Percentiles rank a stretch among this genome's conserved stretches.
Evolutionary conservation across 495 filamentous ascomycete species (phyloP).

Genomic region (Penicillium herquei): DNA sequence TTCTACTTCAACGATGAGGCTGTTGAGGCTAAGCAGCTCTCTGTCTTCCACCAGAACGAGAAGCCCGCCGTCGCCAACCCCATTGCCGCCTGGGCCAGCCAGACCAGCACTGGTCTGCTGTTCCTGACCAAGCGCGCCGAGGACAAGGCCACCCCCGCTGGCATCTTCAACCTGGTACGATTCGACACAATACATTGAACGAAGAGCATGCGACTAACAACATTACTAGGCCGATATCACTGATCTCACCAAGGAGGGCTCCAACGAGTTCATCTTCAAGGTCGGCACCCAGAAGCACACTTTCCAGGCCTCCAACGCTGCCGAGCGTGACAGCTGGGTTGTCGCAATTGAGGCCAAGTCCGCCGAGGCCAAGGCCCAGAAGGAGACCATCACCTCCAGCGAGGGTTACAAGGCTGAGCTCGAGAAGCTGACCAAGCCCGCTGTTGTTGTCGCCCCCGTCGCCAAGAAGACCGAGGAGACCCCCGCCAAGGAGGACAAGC

Average conservation of each 20-base stretch:
- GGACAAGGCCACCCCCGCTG: constrained; percentile 75
- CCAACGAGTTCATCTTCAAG: constrained; percentile 80
- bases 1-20: constrained; percentile 93
- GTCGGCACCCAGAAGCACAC: constrained; percentile 82
- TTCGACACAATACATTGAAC: background rate
- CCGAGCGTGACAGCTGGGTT: constrained; percentile 91
- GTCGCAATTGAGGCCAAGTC: constrained; percentile 72
- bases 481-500: constrained; percentile 28
- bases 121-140: constrained; percentile 86
- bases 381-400: constrained; percentile 62
- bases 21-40: constrained; percentile 69
- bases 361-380: constrained; percentile 72
- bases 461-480: constrained; percentile 48
- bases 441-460: constrained; percentile 25
- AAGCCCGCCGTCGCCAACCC: constrained; percentile 76
- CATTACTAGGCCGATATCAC: constrained; percentile 70
- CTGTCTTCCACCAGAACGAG: constrained; percentile 77
- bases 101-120: constrained; percentile 94
- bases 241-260: constrained; percentile 70
- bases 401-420: constrained; percentile 78
- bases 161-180: constrained; percentile 82
- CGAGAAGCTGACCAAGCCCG: constrained; percentile 59
- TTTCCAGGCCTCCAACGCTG: constrained; percentile 70
- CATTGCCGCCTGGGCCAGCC: constrained; percentile 79
- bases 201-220: constrained; percentile 4